phyloP scores from a whole-genome alignment of 495 filamentous ascomycete species.

The Daldinia grandis region DNA sequence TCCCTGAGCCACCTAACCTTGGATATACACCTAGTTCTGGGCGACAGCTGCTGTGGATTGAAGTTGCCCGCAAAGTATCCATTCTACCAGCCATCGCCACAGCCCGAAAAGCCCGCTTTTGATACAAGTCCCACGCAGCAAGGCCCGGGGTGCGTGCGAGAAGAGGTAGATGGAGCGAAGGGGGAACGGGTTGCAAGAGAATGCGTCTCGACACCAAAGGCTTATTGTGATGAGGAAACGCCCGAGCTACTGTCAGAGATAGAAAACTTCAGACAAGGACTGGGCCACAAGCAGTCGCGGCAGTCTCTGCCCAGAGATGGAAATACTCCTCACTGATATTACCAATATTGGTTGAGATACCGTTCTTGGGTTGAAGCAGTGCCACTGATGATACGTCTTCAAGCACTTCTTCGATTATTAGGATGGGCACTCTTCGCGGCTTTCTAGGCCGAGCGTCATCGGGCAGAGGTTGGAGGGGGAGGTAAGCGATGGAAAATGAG shows the following conservation, averaged over 20 bases:
- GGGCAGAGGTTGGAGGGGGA: constrained; percentile 26
- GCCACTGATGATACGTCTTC: not conserved
- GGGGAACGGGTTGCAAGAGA: constrained; percentile 10
- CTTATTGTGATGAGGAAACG: constrained; percentile 25
- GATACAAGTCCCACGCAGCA: constrained; percentile 1
- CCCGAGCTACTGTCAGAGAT: constrained; percentile 30
- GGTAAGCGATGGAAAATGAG: not conserved
- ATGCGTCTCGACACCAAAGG: constrained; percentile 8
- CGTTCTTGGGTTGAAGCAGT: not conserved
- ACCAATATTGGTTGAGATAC: constrained; percentile 45
- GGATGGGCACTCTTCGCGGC: constrained; percentile 6
- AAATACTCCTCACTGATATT: constrained; percentile 50
- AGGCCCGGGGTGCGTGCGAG: not conserved
- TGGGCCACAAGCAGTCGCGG: constrained; percentile 37
- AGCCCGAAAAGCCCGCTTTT: constrained; percentile 3
- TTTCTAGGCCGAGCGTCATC: constrained; percentile 27
- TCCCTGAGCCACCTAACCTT: constrained; percentile 6
- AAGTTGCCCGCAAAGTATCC: constrained; percentile 16
- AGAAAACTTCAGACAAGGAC: constrained; percentile 41
- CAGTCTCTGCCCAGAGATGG: constrained; percentile 30
- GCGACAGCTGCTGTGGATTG: not conserved
- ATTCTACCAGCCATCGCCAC: too few relatives aligned
- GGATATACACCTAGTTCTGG: constrained; percentile 12
- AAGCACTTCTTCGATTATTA: not conserved
- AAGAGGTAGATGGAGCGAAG: constrained; percentile 12